These are phyloP conservation scores for Taphrina communis DNA, from an alignment of 1,139 yeast genomes.

Conservation along the genomic window DNA sequence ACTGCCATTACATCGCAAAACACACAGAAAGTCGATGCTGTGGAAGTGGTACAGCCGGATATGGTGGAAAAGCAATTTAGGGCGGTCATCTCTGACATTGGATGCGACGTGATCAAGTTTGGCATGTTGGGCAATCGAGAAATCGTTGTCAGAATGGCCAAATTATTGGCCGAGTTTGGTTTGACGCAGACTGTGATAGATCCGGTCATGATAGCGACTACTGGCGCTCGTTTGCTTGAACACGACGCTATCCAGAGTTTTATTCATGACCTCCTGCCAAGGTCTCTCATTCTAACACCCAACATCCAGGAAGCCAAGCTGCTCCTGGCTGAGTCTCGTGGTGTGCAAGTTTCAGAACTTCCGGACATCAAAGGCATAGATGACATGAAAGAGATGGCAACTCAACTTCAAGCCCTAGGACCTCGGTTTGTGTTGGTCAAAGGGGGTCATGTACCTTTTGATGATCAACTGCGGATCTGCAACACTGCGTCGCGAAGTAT, in stretches of 20 bases:
- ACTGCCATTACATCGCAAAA: conserved; percentile 87
- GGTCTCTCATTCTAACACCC: conserved; percentile 75
- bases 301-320: conserved; percentile 69
- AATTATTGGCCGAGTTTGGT: conserved; percentile 53
- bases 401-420: conserved; percentile 56
- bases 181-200: conserved; percentile 62
- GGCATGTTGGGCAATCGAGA: conserved; percentile 65
- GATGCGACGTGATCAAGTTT: conserved; percentile 74
- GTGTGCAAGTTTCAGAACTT: conserved; percentile 48
- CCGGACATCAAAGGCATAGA: conserved; percentile 49
- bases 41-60: conserved; percentile 58
- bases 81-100: conserved; percentile 67
- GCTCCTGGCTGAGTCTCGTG: conserved; percentile 50
- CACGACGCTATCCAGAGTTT: conserved; percentile 59
- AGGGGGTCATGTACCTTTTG: conserved; percentile 77
- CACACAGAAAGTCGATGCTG: conserved; percentile 60
- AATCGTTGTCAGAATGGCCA: conserved; percentile 60
- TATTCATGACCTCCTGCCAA: conserved; percentile 58
- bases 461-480: conserved; percentile 46
- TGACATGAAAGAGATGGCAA: conserved; percentile 57
- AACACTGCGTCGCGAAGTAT: conserved; percentile 42
- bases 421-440: conserved; percentile 69
- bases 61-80: conserved; percentile 59
- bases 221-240: conserved; percentile 36
- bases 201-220: conserved; percentile 54